Percentiles rank a stretch among this genome's conserved stretches.
Conservation (phyloP, 106 monocot genomes). For the Phalaenopsis equestris region DNA sequence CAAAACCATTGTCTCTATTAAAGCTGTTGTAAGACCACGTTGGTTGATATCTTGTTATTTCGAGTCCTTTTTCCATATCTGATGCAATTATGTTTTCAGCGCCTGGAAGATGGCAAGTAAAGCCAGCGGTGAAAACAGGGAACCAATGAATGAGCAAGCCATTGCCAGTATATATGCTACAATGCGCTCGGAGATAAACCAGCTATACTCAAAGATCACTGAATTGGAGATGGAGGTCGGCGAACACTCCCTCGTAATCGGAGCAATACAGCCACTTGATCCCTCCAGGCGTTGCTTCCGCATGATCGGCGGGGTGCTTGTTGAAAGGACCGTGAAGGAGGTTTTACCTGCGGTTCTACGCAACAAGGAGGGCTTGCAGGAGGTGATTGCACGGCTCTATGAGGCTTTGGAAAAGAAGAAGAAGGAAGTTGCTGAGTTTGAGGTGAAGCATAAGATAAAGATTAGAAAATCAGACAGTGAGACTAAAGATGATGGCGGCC, state of each 20-base stretch:
- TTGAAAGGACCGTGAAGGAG: slow-evolving; percentile 81
- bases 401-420: slow-evolving; percentile 93
- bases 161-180: slow-evolving; percentile 58
- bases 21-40: too few species aligned
- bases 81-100: slow-evolving; percentile 9
- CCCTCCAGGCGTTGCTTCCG: slow-evolving; percentile 79
- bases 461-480: slow-evolving; percentile 33
- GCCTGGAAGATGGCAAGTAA: slow-evolving; percentile 48
- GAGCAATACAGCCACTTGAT: slow-evolving; percentile 76
- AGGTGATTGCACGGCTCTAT: slow-evolving; percentile 68
- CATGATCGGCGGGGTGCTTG: slow-evolving; percentile 87
- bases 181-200: slow-evolving; percentile 76
- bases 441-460: slow-evolving; percentile 93
- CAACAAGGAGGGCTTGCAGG: slow-evolving; percentile 87
- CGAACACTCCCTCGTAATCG: slow-evolving; percentile 82
- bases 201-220: slow-evolving; percentile 84
- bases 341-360: slow-evolving; percentile 83
- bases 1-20: too few species aligned
- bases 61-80: background rate
- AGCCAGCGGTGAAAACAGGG: slow-evolving; percentile 17
- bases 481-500: slow-evolving; percentile 28
- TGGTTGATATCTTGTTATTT: background rate
- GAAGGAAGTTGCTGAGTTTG: slow-evolving; percentile 82
- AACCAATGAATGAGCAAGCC: slow-evolving; percentile 55
- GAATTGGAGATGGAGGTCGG: slow-evolving; percentile 93